phyloP scores from a whole-genome alignment of 2,329 filamentous ascomycete species.

The Mycosphaerella sp. region DNA sequence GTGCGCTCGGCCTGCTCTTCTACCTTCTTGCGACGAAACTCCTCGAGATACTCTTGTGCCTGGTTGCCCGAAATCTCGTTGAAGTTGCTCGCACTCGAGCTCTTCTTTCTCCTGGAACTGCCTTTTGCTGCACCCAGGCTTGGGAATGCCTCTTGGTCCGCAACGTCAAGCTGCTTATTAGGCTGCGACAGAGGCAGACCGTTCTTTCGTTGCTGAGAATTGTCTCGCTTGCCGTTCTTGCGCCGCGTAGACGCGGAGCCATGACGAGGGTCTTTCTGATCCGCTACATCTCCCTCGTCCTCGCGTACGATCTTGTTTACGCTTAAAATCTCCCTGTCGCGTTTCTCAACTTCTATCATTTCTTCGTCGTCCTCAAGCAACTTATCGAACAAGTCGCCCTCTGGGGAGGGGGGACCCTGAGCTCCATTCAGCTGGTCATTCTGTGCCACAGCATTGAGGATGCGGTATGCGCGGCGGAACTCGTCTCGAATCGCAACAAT shows the following conservation, averaged over 20 bases:
- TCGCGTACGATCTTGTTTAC: conserved; percentile 5
- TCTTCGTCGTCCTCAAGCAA: conserved; percentile 14
- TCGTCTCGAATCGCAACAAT: conserved; percentile 78
- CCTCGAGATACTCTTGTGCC: conserved; percentile 24
- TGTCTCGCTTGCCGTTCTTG: background rate
- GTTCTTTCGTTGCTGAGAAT: background rate
- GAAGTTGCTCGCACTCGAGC: conserved; percentile 13
- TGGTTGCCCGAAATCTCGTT: conserved; percentile 26
- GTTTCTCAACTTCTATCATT: conserved; percentile 3
- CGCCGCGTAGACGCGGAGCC: background rate
- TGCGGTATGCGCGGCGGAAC: conserved; percentile 70
- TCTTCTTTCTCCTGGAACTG: conserved; percentile 17
- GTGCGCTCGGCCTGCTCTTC: conserved; percentile 25
- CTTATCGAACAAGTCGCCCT: conserved; percentile 16
- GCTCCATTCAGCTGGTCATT: conserved; percentile 13
- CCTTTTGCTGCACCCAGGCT: conserved; percentile 20
- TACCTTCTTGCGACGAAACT: conserved; percentile 26
- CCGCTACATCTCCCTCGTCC: background rate
- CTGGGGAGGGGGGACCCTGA: conserved; percentile 26
- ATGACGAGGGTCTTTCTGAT: conserved; percentile 4
- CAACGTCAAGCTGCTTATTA: conserved; percentile 16
- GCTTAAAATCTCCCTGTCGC: conserved; percentile 8
- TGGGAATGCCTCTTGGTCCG: conserved; percentile 26
- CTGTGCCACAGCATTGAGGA: conserved; percentile 53
- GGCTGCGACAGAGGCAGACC: background rate